phyloP scores from a whole-genome alignment of 495 filamentous ascomycete species.

The Aspergillus egyptiacus region DNA sequence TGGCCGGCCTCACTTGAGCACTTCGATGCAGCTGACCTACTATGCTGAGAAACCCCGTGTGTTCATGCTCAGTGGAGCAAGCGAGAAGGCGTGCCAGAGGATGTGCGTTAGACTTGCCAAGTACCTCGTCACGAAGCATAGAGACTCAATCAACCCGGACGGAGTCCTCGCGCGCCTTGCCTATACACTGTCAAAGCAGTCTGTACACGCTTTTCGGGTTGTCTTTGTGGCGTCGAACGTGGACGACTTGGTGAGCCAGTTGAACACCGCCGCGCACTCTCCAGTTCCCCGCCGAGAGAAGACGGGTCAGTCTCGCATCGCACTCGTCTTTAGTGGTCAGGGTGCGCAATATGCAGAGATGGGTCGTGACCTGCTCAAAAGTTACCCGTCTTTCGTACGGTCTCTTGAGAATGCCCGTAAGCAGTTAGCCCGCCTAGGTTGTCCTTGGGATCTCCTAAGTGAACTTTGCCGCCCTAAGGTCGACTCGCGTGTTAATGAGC shows the following conservation, averaged over 20 bases:
- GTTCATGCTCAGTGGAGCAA: conserved; percentile 5
- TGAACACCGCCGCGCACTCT: conserved; percentile 3
- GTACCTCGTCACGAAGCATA: conserved; percentile 7
- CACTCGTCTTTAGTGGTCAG: conserved; percentile 12
- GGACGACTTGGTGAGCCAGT: conserved; percentile 1
- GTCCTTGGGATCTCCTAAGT: conserved; percentile 8
- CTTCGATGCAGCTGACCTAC: conserved; percentile 1
- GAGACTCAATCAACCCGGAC: conserved; percentile 2
- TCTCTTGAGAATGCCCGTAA: conserved; percentile 8
- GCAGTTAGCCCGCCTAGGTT: conserved; percentile 4
- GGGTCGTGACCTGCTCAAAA: conserved; percentile 10
- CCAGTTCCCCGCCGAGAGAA: conserved; percentile 2
- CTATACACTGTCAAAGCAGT: conserved; percentile 6
- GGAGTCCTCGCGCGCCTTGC: conserved; percentile 5
- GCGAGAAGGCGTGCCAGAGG: conserved; percentile 10
- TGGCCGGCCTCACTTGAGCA: conserved; percentile 2
- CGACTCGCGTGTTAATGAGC: conserved; percentile 10
- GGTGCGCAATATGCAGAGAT: conserved; percentile 13
- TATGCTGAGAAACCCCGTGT: conserved; percentile 9
- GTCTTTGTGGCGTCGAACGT: conserved; percentile 5
- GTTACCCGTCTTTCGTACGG: conserved; percentile 5
- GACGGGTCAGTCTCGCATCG: conserved; percentile 6
- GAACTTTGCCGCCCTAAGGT: conserved; percentile 9
- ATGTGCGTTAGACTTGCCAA: conserved; percentile 1
- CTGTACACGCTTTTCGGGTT: conserved; percentile 4